Evolutionary conservation across 176 grass and related monocot species (phyloP), one percentile per base, ranked within the genome.

Genomic region (Oryza meyeriana): DNA sequence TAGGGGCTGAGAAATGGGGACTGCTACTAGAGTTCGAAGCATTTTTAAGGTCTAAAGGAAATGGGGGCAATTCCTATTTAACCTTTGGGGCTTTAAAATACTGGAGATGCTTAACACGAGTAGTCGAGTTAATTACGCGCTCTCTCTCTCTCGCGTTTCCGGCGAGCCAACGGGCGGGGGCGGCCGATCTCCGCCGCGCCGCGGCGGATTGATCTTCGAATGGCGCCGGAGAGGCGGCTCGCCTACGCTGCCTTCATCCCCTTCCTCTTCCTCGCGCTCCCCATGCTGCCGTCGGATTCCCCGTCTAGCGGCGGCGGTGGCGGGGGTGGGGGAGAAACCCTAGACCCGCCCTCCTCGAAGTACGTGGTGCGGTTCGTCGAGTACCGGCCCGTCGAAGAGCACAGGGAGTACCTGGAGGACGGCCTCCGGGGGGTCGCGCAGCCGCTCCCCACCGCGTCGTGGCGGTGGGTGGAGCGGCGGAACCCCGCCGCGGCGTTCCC

Each of bases 381-480:
- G 85, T 99, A 99, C 83, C 78, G 76, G 61, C 58, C 1, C 34
- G 93, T 87, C n/a, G 67, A 74, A 9, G 80, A 86, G 39, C 96
- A 99, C 77, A 85, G 85, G 30, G 86, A 69, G 42, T 99, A 93
- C 87, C 76, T 99, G 41, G 85, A 81, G n/a, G 84, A 3, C 17
- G 82, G 78, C 29, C 84, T 95, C 48, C 41, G n/a, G 10, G 74
- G 66, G 47, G 80, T 71, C n/a, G 31, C 38, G 32, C 6, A 38
- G 5, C 50, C 34, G 10, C 76, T 14, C 40, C 41, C 58, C 22
- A 64, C 47, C 34, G 58, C 50, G 78, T 47, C 81, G 27, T 99
- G 96, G 93, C 89, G 69, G 34, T 99, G 96, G 96, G 81, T 99
- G 74, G 89, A 95, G 85, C 84, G 96, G 72, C 81, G 58, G 68